Evolutionary conservation across 1,284 basidiomycete species (phyloP).

Genomic region (Pseudomicrostroma phylloplanum): DNA sequence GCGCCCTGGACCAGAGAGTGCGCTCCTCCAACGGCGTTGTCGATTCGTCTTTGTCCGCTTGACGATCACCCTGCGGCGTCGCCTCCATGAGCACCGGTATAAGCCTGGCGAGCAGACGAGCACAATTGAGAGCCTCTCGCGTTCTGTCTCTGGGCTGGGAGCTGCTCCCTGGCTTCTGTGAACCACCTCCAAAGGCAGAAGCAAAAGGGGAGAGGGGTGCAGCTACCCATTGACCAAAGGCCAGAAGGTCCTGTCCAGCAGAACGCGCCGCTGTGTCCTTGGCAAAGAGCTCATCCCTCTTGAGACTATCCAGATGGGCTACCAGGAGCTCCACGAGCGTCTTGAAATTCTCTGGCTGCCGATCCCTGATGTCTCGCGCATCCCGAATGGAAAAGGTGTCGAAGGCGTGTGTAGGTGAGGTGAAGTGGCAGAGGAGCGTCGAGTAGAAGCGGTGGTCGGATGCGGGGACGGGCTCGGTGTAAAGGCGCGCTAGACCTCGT

Average conservation of each 20-base stretch:
- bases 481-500: neutral
- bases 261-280: constrained; percentile 16
- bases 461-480: neutral
- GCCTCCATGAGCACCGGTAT: constrained; percentile 32
- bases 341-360: constrained; percentile 37
- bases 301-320: constrained; percentile 41
- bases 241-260: constrained; percentile 11
- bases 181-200: constrained; percentile 9
- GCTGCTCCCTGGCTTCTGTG: neutral
- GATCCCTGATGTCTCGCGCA: constrained; percentile 21
- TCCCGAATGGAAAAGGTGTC: constrained; percentile 34
- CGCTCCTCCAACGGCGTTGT: constrained; percentile 20
- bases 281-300: constrained; percentile 33
- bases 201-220: constrained; percentile 4
- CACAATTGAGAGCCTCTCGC: constrained; percentile 43
- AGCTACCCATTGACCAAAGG: neutral
- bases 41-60: neutral
- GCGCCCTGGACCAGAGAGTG: constrained; percentile 22
- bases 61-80: neutral
- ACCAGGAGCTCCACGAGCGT: constrained; percentile 39
- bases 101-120: constrained; percentile 38
- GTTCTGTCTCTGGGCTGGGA: constrained; percentile 23
- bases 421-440: constrained; percentile 2
- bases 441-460: constrained; percentile 5
- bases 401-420: constrained; percentile 15